Base-by-base conservation (phyloP, 306 rosid genomes). In the Vigna hirtella region DNA sequence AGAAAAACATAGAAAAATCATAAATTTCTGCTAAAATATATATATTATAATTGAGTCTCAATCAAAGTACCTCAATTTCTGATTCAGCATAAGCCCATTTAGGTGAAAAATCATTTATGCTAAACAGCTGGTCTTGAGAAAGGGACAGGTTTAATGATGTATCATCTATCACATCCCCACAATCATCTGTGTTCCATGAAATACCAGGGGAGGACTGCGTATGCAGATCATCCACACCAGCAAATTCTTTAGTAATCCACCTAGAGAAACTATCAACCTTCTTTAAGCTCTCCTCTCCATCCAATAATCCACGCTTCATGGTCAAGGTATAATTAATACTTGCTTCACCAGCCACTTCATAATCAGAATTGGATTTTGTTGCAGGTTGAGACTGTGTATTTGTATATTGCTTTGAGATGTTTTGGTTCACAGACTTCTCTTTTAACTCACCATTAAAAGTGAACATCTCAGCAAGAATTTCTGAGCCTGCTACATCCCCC, bases 181-280 rank as follows among this genome's bases (percentile, higher is more conserved):
- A 85, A 57, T 89, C 95, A 51, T 78, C 97, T 7, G 97, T 81
- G 81, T 71, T 89, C 98, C 98, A 91, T 18, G 91, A 86, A 83
- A 91, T 83, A 28, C 91, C 90, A 80, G 93, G 84, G 40, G 97
- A 89, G 65, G 95, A 87, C 82, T 89, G 91, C 95, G 90, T 80
- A 32, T 82, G 90, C 58, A 91, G 80, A 83, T 93, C 89, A 81
- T 87, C 96, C 72, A 88, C 98, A 61, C 89, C 93, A 38, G 83
- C 95, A 17, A 93, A 87, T 86, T 87, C 98, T 86, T 72, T 91
- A 73, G 84, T 62, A 57, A 88, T 86, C 98, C 98, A 93, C 74
- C 97, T 86, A 57, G 95, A 89, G 83, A 93, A 93, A 84, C 98
- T 93, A 79, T 93, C 98, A 73, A 91, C 90, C 89, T 93, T 93